phyloP scores from a whole-genome alignment of 176 grass and related monocot genomes.

The Metroxylon sagu region DNA sequence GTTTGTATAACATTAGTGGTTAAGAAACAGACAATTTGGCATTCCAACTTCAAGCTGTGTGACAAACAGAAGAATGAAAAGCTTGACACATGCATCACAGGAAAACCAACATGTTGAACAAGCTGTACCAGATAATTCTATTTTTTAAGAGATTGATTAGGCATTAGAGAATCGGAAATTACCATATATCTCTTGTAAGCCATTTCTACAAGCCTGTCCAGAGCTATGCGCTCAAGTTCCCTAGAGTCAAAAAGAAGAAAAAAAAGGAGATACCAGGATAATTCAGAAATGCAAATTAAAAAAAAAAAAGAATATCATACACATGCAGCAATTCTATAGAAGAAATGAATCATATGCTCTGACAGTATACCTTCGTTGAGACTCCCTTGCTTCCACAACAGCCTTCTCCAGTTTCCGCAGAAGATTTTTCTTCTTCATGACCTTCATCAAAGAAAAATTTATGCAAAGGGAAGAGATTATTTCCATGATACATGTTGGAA shows the following conservation, averaged over 20 bases:
- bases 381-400: conserved; percentile 39
- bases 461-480: too few relatives aligned
- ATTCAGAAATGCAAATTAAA: background rate
- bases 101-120: too few relatives aligned
- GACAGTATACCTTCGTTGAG: conserved; percentile 44
- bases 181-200: conserved; percentile 69
- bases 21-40: too few relatives aligned
- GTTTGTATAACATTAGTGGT: too few relatives aligned
- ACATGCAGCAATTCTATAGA: background rate
- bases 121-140: too few relatives aligned
- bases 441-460: conserved; percentile 30
- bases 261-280: conserved; percentile 22
- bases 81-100: too few relatives aligned
- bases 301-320: background rate
- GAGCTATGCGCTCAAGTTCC: conserved; percentile 39
- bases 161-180: conserved; percentile 21
- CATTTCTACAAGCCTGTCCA: conserved; percentile 52
- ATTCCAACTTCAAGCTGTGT: too few relatives aligned
- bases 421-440: conserved; percentile 50
- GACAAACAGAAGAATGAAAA: too few relatives aligned
- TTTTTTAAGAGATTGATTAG: conserved; percentile 19
- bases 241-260: conserved; percentile 16
- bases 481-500: too few relatives aligned
- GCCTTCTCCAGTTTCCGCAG: conserved; percentile 38
- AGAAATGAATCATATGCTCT: too few relatives aligned